phyloP scores from a whole-genome alignment of 257 asterid genomes.

The Misopates orontium region DNA sequence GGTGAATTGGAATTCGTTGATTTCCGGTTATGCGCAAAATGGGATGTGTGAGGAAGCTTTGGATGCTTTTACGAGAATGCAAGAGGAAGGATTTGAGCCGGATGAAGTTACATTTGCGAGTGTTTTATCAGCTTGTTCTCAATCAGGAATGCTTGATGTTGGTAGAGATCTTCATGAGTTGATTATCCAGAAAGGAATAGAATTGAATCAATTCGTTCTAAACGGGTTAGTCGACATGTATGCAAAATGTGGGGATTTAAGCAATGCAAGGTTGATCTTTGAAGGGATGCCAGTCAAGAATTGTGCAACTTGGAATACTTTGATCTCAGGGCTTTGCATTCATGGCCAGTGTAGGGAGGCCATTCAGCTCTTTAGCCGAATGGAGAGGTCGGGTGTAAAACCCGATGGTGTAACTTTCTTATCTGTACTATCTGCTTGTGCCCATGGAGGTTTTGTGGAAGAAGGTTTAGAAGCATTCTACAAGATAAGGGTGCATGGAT shows the following conservation, averaged over 20 bases:
- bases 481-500: conserved; percentile 57
- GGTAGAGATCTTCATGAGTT: conserved; percentile 65
- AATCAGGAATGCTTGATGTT: conserved; percentile 55
- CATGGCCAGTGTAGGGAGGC: conserved; percentile 67
- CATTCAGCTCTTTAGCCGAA: conserved; percentile 42
- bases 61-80: conserved; percentile 59
- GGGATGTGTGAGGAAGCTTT: conserved; percentile 56
- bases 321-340: conserved; percentile 60
- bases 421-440: conserved; percentile 74
- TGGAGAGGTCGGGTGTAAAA: conserved; percentile 50
- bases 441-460: conserved; percentile 73
- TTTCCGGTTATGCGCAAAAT: conserved; percentile 78
- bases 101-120: conserved; percentile 73
- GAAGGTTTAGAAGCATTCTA: conserved; percentile 62
- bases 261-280: conserved; percentile 52
- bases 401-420: conserved; percentile 65
- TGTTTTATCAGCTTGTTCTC: conserved; percentile 76
- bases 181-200: conserved; percentile 42
- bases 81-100: conserved; percentile 57
- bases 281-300: conserved; percentile 40
- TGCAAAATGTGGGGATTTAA: conserved; percentile 81
- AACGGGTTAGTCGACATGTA: conserved; percentile 87
- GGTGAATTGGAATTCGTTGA: conserved; percentile 77
- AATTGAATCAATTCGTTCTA: conserved; percentile 52
- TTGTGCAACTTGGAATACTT: conserved; percentile 62